Percentiles rank a stretch among this genome's conserved stretches.
phyloP scores from a whole-genome alignment of 176 grass and related monocot species.

The Cenchrus purpureus region DNA sequence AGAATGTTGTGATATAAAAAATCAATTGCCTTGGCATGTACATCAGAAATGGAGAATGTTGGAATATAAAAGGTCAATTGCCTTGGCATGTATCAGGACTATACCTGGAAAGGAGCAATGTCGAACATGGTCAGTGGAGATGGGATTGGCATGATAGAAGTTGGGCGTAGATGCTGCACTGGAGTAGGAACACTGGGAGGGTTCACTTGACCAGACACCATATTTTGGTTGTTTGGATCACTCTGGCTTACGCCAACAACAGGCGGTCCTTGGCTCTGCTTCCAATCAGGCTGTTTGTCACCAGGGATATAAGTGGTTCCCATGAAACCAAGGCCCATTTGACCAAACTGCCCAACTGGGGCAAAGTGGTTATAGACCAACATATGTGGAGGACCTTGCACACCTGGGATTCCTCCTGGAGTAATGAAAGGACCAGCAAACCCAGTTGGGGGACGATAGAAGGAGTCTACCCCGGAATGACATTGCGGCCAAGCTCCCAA shows the following conservation, averaged over 20 bases:
- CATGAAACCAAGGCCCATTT: conserved; percentile 96
- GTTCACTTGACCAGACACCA: conserved; percentile 61
- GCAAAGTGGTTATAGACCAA: conserved; percentile 95
- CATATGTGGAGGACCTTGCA: conserved; percentile 96
- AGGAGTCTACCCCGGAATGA: conserved; percentile 77
- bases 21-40: conserved; percentile 32
- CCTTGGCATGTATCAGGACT: conserved; percentile 27
- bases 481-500: conserved; percentile 80
- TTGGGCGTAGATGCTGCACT: conserved; percentile 69
- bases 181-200: conserved; percentile 60
- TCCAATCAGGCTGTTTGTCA: conserved; percentile 96
- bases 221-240: conserved; percentile 72
- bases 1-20: conserved; percentile 29
- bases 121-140: conserved; percentile 90
- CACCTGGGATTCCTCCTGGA: conserved; percentile 81
- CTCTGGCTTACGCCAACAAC: conserved; percentile 56
- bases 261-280: conserved; percentile 66
- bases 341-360: conserved; percentile 87
- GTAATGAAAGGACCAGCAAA: conserved; percentile 84
- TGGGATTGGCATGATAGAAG: conserved; percentile 86
- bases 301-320: conserved; percentile 82
- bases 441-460: conserved; percentile 80
- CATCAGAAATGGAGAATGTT: conserved; percentile 22
- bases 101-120: conserved; percentile 95
- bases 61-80: conserved; percentile 24